Evolutionary conservation across 2,329 filamentous ascomycete species (phyloP), one percentile per base, ranked within the genome.

Genomic region (Paecilomyces niveus): DNA sequence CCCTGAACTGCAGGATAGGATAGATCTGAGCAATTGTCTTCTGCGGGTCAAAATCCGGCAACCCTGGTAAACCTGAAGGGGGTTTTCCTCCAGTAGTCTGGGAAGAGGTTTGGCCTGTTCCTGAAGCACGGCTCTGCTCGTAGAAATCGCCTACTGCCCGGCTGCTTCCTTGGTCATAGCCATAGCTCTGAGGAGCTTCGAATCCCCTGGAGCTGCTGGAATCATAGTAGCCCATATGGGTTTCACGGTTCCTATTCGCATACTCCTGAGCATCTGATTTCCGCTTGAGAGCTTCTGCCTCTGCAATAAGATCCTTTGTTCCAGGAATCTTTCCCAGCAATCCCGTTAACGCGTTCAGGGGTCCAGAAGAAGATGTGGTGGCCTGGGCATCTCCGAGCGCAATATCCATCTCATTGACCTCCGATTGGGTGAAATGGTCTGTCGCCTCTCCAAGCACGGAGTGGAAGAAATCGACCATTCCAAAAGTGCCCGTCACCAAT

Each of bases 1-100:
- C 94, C 60, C 93, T 85, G 80, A 97, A 99, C 60, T 90, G 84
- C 0, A 99, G 83, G 60, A 99, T 96, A 0, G 94, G 94, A 68
- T 97, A 97, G 64, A 99, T 97, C 75, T 95, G 86, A 45, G 82
- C 80, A 13, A 88, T 83, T 0, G 87, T 88, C 73, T 90, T 87
- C 65, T 89, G 83, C 0, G 89, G 88, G 67, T 97, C 92, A 60
- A 95, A 90, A 68, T 85, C 80, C 67, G 85, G 88, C 81, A 92
- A 90, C 5, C 89, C 90, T 21, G 88, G 89, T 9, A 92, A 84
- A 13, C 85, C 75, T 62, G 75, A 7, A 2, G 32, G 26, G n/a
- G 54, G 22, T 8, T 56, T 45, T 5, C 32, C 53, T 35, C 33
- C 53, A 6, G 22, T 22, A 53, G 21, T 29, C 50, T 24, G 57